Base-by-base conservation (phyloP, 352 stramenopile species). In the Phytophthora ohioensis region DNA sequence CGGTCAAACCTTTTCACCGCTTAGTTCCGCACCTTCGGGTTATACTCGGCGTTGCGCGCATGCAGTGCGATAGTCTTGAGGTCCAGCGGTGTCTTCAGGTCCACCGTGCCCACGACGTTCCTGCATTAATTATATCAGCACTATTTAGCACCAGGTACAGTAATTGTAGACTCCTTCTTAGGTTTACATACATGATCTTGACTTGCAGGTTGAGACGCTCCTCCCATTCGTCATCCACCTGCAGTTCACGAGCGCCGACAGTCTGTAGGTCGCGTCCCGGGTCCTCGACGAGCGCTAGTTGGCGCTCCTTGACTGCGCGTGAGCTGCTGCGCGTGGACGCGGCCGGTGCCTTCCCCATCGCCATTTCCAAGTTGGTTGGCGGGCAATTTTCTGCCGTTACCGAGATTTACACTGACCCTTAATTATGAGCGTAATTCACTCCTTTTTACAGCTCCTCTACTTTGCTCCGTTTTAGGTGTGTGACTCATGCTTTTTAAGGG, bases 21-120 rank as follows among this genome's bases (percentile, higher is more conserved):
- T 27, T 27, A 27, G 21, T 27, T 2, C 21, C 21, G n/a, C 51
- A 97, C 91, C 84, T 98, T 98, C 10, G 98, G 98, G 80, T 99
- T 99, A 81, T 99, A 99, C 83, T 99, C 98, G 6, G 98, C 98
- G 69, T 99, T 99, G 15, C 97, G 92, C 47, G 97, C 97, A 64
- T 98, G 95, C 21, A 98, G 77, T 38, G 98, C 96, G 63, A 99
- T 99, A 49, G 93, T 97, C 79, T 98, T 98, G 27, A 99, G 87
- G 73, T 99, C 97, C 17, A 99, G 80, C 35, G 84, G 86, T 34
- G 94, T 96, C 57, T 97, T 96, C 12, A 99, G 75, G 75, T 99
- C 98, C 39, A 99, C 94, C 0, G 94, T 98, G 4, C 91, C 88
- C n/a, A 98, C 94, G 31, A 98, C 85, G 63, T 99, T 99, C 81